phyloP scores from a whole-genome alignment of 371 early-diverging fungal genomes.

The Blastocladiella emersonii region DNA sequence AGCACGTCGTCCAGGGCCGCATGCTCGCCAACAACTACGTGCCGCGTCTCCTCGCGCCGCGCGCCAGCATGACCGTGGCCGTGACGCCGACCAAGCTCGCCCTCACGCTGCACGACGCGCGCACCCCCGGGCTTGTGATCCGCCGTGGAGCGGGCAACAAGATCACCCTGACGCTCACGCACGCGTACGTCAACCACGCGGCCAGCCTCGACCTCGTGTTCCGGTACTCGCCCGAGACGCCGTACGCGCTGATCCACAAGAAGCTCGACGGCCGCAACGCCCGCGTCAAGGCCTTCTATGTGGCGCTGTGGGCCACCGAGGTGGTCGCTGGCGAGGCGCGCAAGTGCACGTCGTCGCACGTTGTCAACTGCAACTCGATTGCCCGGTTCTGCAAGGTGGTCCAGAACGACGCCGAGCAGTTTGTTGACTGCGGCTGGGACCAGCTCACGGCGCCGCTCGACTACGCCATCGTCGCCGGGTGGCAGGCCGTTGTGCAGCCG shows the following conservation, averaged over 20 bases:
- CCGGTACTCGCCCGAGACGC: constrained; percentile 62
- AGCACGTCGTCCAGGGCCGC: constrained; percentile 65
- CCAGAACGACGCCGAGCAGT: constrained; percentile 80
- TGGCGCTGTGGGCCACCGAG: constrained; percentile 67
- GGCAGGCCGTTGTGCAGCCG: constrained; percentile 85
- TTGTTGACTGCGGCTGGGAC: constrained; percentile 49
- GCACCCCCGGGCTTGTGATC: background rate
- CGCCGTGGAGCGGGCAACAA: background rate
- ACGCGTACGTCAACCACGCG: background rate
- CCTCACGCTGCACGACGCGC: background rate
- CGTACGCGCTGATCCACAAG: constrained; percentile 79
- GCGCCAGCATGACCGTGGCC: constrained; percentile 53
- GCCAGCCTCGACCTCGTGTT: constrained; percentile 48
- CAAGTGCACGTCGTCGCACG: constrained; percentile 40
- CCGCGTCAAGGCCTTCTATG: constrained; percentile 85
- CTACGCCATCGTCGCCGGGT: constrained; percentile 85
- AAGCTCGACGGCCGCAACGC: constrained; percentile 85
- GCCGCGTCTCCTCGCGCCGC: constrained; percentile 63
- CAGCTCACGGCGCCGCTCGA: constrained; percentile 75
- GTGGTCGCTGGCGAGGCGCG: constrained; percentile 33
- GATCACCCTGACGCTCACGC: background rate
- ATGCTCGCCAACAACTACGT: constrained; percentile 64
- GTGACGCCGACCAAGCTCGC: too few species aligned
- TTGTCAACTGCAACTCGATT: constrained; percentile 49
- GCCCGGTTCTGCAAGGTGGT: constrained; percentile 74